Evolutionary conservation across 495 filamentous ascomycete genomes (phyloP).

Genomic region (Rostrohypoxylon terebratum): DNA sequence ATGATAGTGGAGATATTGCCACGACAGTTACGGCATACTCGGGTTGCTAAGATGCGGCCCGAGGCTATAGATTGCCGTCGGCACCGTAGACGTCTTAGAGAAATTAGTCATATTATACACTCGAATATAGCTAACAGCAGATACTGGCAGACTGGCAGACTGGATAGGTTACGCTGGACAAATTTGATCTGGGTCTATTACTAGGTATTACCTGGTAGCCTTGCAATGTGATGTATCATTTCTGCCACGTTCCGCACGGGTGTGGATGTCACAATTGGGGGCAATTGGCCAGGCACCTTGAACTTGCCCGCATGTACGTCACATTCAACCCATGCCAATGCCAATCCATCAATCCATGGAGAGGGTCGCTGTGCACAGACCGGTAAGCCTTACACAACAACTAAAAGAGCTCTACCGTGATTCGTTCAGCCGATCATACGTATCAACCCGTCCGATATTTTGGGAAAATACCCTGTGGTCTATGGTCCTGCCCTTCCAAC

Average conservation of each 20-base stretch:
- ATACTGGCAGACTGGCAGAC: too few species aligned
- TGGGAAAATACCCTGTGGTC: not conserved
- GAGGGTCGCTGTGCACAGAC: conserved; percentile 11
- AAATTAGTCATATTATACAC: not conserved
- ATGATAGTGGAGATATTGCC: conserved; percentile 3
- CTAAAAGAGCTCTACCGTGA: conserved; percentile 2
- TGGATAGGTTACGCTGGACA: not conserved
- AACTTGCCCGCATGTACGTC: conserved; percentile 19
- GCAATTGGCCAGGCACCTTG: conserved; percentile 7
- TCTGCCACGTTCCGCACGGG: conserved; percentile 9
- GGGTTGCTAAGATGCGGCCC: conserved; percentile 1
- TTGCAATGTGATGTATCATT: conserved; percentile 17
- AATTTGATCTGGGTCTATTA: not conserved
- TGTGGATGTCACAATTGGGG: too few species aligned
- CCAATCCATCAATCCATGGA: too few species aligned
- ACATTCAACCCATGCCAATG: conserved; percentile 5
- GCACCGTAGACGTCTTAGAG: not conserved
- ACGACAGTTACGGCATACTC: not conserved
- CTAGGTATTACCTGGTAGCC: not conserved
- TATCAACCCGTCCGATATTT: conserved; percentile 6
- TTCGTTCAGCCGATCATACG: conserved; percentile 22
- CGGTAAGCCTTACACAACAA: not conserved
- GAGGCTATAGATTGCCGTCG: conserved; percentile 3
- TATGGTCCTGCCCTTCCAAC: not conserved
- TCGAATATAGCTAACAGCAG: not conserved